phyloP scores from a whole-genome alignment of 1,284 basidiomycete genomes.

The Hemileia vastatrix region DNA sequence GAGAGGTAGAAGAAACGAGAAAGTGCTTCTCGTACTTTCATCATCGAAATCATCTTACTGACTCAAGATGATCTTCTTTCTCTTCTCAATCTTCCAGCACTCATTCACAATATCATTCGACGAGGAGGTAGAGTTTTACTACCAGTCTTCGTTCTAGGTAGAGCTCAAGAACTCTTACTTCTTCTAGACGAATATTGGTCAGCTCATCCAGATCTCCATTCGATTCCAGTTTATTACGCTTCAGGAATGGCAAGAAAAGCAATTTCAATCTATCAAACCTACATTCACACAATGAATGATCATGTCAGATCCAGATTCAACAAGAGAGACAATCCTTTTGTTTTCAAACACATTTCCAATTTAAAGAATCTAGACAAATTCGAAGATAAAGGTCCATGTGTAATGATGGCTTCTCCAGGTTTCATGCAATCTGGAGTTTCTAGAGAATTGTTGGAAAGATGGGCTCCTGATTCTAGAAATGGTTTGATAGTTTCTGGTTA shows the following conservation, averaged over 20 bases:
- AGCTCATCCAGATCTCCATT: slow-evolving; percentile 86
- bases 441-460: slow-evolving; percentile 84
- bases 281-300: slow-evolving; percentile 91
- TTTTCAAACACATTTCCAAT: slow-evolving; percentile 70
- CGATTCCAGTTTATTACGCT: slow-evolving; percentile 90
- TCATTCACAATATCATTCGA: slow-evolving; percentile 81
- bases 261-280: slow-evolving; percentile 95
- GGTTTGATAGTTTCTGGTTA: slow-evolving; percentile 94
- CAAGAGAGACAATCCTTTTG: slow-evolving; percentile 83
- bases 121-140: slow-evolving; percentile 87
- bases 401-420: slow-evolving; percentile 90
- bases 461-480: slow-evolving; percentile 92
- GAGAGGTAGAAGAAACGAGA: too few relatives aligned
- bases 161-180: slow-evolving; percentile 89
- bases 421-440: slow-evolving; percentile 87
- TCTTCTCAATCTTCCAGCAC: too few relatives aligned
- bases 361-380: slow-evolving; percentile 42
- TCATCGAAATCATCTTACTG: neutral
- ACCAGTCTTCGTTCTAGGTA: slow-evolving; percentile 86
- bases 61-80: too few relatives aligned
- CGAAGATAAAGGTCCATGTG: slow-evolving; percentile 65
- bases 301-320: slow-evolving; percentile 82
- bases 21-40: neutral
- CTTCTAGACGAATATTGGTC: slow-evolving; percentile 98
- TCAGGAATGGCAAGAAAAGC: slow-evolving; percentile 89